Base-by-base conservation (phyloP, 2,329 filamentous ascomycete species). In the Chaetomium sp. region DNA sequence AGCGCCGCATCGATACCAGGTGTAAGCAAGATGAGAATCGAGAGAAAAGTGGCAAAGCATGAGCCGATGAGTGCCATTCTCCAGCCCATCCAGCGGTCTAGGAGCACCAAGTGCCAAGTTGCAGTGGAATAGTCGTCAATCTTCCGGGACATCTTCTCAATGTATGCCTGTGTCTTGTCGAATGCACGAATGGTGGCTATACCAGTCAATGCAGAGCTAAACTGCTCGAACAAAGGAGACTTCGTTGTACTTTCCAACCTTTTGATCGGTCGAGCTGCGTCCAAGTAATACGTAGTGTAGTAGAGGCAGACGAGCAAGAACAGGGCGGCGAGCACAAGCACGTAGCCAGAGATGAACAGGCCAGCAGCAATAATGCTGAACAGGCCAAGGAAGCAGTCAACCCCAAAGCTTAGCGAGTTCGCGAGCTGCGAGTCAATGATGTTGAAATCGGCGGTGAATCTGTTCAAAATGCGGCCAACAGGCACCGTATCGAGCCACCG, bases 401-500 rank as follows among this genome's bases (percentile, higher is more conserved):
- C 71, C 35, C 82, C 77, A 62, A 84, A 82, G 5, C 76, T 78
- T 59, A 89, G 68, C 50, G 87, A 81, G 61, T 80, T 79, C 6
- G 84, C 80, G 49, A 91, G 72, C 38, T 81, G 77, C 6, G 80
- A 84, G 70, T 92, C 88, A 49, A 91, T 80, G 42, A 83, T 78
- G 62, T 85, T 82, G 69, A 92, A 91, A 69, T 92, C 88, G 3
- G 85, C 77, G 0, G 87, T 89, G 68, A 91, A 89, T 1, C 88
- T 79, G 70, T 92, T 92, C 19, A 91, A 74, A 38, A 91, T 81
- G 46, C 88, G 81, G 2, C 88, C 88, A 1, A 90, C 75, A 0
- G 89, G 89, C 0, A 90, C 85, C 0, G 88, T 91, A 65, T 92
- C 88, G 40, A 92, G 77, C 86, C 87, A 91, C 59, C 87, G 77